Conservation (phyloP, 2,329 filamentous ascomycete genomes). For the Chaetomiaceae sp. region DNA sequence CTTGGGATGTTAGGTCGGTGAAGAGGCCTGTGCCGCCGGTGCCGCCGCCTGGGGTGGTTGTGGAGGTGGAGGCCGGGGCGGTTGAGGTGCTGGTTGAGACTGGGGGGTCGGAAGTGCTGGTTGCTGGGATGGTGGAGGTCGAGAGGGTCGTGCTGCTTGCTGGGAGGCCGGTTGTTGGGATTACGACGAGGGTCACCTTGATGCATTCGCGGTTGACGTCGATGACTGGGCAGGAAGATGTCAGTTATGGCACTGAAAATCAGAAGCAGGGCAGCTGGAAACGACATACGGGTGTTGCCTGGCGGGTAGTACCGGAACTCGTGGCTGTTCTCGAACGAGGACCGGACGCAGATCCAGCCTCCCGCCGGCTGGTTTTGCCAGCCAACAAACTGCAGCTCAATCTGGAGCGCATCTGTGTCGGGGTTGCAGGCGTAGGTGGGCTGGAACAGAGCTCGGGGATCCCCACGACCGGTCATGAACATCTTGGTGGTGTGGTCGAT, state of each 20-base stretch:
- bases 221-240: constrained; percentile 10
- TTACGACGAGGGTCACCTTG: constrained; percentile 26
- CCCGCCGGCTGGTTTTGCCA: constrained; percentile 25
- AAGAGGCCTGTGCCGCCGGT: constrained; percentile 9
- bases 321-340: constrained; percentile 26
- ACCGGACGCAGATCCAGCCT: constrained; percentile 31
- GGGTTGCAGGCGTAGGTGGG: constrained; percentile 32
- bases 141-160: constrained; percentile 10
- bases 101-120: constrained; percentile 5
- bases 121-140: constrained; percentile 14
- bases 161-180: constrained; percentile 9
- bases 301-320: constrained; percentile 36
- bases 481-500: constrained; percentile 27
- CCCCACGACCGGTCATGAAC: constrained; percentile 29
- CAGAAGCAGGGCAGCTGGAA: no score
- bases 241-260: background rate
- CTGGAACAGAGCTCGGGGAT: constrained; percentile 30
- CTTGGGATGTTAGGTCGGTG: constrained; percentile 23
- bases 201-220: constrained; percentile 26
- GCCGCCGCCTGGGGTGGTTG: constrained; percentile 8
- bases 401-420: constrained; percentile 29
- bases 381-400: constrained; percentile 27
- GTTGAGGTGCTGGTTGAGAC: constrained; percentile 12
- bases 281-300: constrained; percentile 29
- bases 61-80: constrained; percentile 8